Evolutionary conservation across 2,329 filamentous ascomycete species (phyloP).

Genomic region (Trichoderma arundinaceum): DNA sequence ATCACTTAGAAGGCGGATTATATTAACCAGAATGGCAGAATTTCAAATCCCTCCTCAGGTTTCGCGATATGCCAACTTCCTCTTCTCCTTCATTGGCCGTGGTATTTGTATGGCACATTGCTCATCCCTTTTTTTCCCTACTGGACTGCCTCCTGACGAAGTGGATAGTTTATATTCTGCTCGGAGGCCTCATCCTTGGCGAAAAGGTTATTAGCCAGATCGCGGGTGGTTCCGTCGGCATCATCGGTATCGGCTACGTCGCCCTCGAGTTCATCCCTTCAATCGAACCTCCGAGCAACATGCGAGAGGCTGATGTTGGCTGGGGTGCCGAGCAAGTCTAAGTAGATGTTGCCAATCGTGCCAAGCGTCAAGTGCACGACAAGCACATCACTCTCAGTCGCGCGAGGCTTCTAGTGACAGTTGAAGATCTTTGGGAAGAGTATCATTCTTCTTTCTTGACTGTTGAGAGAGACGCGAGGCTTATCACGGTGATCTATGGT

Average conservation of each 20-base stretch:
- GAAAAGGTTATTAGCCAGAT: conserved; percentile 70
- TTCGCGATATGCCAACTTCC: conserved; percentile 92
- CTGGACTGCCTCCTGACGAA: conserved; percentile 20
- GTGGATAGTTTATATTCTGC: conserved; percentile 86
- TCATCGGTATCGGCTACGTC: conserved; percentile 79
- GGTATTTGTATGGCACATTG: conserved; percentile 77
- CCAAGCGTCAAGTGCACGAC: neutral
- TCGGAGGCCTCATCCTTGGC: conserved; percentile 84
- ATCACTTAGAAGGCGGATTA: too few relatives aligned
- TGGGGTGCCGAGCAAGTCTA: conserved; percentile 82
- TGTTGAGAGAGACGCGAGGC: neutral
- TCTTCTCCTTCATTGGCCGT: conserved; percentile 96
- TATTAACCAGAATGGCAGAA: conserved; percentile 55
- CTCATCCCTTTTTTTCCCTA: neutral
- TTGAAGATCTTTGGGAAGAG: neutral
- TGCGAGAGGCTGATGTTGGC: conserved; percentile 76
- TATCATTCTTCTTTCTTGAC: neutral
- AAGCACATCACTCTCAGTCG: neutral
- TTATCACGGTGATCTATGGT: neutral
- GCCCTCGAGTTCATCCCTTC: conserved; percentile 77
- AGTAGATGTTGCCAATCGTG: conserved; percentile 24
- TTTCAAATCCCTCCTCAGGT: conserved; percentile 95
- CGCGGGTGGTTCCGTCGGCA: conserved; percentile 76
- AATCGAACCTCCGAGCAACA: conserved; percentile 80
- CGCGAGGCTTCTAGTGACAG: neutral